phyloP scores from a whole-genome alignment of 805 yeast species.

The Clavispora phyllophila region DNA sequence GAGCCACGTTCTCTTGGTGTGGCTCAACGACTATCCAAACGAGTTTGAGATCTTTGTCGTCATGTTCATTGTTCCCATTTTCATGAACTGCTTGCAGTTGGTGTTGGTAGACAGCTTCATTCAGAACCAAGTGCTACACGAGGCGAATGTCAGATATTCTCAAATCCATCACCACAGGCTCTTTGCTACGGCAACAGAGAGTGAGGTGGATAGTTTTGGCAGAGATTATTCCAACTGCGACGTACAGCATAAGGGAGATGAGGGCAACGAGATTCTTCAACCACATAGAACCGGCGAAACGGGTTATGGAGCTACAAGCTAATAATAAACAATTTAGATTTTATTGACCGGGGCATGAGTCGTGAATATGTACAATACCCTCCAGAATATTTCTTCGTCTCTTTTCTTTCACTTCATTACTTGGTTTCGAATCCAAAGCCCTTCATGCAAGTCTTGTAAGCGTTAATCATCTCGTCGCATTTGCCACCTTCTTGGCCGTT shows the following conservation, averaged over 20 bases:
- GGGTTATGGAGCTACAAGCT: background rate
- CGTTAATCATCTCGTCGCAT: constrained; percentile 64
- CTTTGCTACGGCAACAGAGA: background rate
- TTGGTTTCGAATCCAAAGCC: constrained; percentile 73
- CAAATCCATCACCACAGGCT: background rate
- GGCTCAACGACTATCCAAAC: constrained; percentile 78
- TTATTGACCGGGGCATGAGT: background rate
- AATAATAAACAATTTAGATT: background rate
- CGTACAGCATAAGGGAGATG: background rate
- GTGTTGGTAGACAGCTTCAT: constrained; percentile 70
- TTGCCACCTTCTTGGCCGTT: constrained; percentile 82
- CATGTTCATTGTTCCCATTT: constrained; percentile 72
- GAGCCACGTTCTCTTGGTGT: constrained; percentile 71
- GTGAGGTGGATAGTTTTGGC: background rate
- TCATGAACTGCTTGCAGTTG: constrained; percentile 71
- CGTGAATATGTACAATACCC: background rate
- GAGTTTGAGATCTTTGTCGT: constrained; percentile 78
- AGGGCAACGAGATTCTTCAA: background rate
- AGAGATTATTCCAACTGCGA: background rate
- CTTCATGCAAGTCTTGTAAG: constrained; percentile 86
- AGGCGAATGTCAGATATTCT: constrained; percentile 19
- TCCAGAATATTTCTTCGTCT: background rate
- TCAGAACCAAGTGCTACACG: constrained; percentile 44
- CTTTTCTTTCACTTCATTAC: constrained; percentile 5
- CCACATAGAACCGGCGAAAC: background rate